phyloP scores from a whole-genome alignment of 1,139 yeast species.

The Pichia sorboxylosa region DNA sequence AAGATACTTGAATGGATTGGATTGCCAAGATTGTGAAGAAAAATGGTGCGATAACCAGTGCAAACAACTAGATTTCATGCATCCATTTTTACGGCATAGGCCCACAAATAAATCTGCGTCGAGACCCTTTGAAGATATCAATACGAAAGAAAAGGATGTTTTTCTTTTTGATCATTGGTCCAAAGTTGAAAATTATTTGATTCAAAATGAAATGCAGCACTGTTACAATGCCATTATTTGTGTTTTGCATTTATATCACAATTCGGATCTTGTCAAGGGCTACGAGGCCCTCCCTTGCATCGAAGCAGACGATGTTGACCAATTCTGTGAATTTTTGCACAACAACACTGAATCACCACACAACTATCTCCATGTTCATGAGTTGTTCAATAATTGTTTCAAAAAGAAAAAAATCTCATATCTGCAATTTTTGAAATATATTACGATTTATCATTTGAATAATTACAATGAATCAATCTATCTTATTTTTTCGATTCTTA shows the following conservation, averaged over 20 bases:
- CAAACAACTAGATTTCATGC: slow-evolving; percentile 42
- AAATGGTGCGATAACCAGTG: slow-evolving; percentile 66
- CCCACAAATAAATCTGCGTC: slow-evolving; percentile 21
- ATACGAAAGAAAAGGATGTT: slow-evolving; percentile 7
- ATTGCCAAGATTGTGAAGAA: slow-evolving; percentile 55
- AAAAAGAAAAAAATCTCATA: slow-evolving; percentile 11
- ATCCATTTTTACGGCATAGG: slow-evolving; percentile 47
- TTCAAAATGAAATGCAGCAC: slow-evolving; percentile 9
- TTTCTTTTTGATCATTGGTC: slow-evolving; percentile 18
- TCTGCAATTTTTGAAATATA: slow-evolving; percentile 13
- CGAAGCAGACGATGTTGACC: slow-evolving; percentile 4
- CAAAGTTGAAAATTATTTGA: slow-evolving; percentile 9
- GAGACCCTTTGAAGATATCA: slow-evolving; percentile 10
- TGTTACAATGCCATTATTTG: slow-evolving; percentile 13
- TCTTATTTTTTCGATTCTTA: slow-evolving; percentile 15
- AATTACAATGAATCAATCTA: slow-evolving; percentile 20
- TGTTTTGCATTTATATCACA: slow-evolving; percentile 15
- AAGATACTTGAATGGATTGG: slow-evolving; percentile 36
- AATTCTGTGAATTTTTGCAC: slow-evolving; percentile 1
- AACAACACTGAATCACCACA: background rate
- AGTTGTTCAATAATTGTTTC: slow-evolving; percentile 14
- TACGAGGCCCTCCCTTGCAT: slow-evolving; percentile 12
- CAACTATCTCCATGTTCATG: slow-evolving; percentile 3
- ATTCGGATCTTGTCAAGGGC: slow-evolving; percentile 8
- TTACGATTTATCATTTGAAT: slow-evolving; percentile 16